Conservation (phyloP, 768 basidiomycete species). For the Nevesoporus exiguus region DNA sequence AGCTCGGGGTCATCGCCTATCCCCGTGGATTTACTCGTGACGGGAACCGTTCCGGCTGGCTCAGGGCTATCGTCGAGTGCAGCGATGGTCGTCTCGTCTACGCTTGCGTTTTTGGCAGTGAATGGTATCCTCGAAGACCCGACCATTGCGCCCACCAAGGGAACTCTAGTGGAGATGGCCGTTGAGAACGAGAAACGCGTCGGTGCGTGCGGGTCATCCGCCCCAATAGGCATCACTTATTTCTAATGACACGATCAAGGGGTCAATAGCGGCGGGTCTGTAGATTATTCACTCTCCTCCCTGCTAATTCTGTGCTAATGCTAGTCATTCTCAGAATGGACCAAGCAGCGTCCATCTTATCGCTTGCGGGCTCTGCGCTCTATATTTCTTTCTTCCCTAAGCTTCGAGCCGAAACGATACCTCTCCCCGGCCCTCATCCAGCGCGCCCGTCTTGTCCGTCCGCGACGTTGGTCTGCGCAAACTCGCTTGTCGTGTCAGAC, state of each 20-base stretch:
- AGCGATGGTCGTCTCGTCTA: constrained; percentile 87
- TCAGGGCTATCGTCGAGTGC: constrained; percentile 86
- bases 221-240: background rate
- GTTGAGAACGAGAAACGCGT: constrained; percentile 85
- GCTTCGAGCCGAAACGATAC: constrained; percentile 62
- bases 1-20: constrained; percentile 37
- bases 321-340: constrained; percentile 61
- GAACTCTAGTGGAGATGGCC: constrained; percentile 71
- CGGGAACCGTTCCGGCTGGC: constrained; percentile 82
- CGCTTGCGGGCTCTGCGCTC: constrained; percentile 62
- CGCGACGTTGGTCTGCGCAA: constrained; percentile 29
- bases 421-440: constrained; percentile 45
- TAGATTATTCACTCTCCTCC: background rate
- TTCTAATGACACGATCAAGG: constrained; percentile 29
- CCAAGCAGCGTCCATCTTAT: constrained; percentile 86
- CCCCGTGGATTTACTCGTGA: constrained; percentile 71
- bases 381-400: constrained; percentile 81
- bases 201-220: constrained; percentile 36
- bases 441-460: constrained; percentile 23
- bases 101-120: constrained; percentile 73
- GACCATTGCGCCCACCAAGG: constrained; percentile 43
- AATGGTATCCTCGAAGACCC: constrained; percentile 56
- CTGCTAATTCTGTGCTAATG: constrained; percentile 6
- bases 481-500: constrained; percentile 74
- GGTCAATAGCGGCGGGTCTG: constrained; percentile 77